Evolutionary conservation across 2,329 filamentous ascomycete species (phyloP), one percentile per base, ranked within the genome.

Genomic region (Thielaviopsis euricoi): DNA sequence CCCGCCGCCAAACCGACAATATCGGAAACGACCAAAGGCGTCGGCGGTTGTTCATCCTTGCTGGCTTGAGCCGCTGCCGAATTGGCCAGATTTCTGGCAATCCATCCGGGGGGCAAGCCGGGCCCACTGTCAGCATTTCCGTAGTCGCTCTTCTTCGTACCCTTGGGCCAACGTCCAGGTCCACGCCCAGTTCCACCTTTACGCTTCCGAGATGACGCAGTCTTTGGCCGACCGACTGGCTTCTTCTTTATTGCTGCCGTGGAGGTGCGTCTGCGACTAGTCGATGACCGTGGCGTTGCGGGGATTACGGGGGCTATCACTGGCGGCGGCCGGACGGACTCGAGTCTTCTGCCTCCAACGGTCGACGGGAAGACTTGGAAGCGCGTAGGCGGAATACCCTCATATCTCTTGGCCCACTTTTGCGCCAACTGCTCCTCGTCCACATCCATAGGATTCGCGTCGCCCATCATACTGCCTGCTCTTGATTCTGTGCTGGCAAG

Each of bases 281-380:
- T 66, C 68, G 65, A 67, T 66, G 55, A 64, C 62, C 10, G 52
- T 33, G 52, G 50, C 17, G 51, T 22, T 25, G 69, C 67, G 13
- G 73, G 71, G 1, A 67, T 61, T 1, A 64, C 63, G 2, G 72
- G 65, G 2, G 62, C 64, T 7, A 65, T 57, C 17, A 73, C 76
- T 70, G 73, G 70, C 7, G 68, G 71, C 21, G 70, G 66, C 21
- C 77, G 72, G 12, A 71, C 66, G 17, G 77, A 72, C 51, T 76
- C 75, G 17, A 69, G 66, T 6, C 78, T 73, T 22, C 79, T 74
- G 55, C 73, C 70, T 1, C 70, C 70, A 12, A 71, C 72, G 9
- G 86, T 71, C 0, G 85, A 80, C 9, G 88, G 88, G 65, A 87
- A 91, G 48, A 93, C 81, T 64, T 89, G 85, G 67, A 89, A 94